Base-by-base conservation (phyloP, 2,329 filamentous ascomycete genomes). In the Intubia oerlemansii region DNA sequence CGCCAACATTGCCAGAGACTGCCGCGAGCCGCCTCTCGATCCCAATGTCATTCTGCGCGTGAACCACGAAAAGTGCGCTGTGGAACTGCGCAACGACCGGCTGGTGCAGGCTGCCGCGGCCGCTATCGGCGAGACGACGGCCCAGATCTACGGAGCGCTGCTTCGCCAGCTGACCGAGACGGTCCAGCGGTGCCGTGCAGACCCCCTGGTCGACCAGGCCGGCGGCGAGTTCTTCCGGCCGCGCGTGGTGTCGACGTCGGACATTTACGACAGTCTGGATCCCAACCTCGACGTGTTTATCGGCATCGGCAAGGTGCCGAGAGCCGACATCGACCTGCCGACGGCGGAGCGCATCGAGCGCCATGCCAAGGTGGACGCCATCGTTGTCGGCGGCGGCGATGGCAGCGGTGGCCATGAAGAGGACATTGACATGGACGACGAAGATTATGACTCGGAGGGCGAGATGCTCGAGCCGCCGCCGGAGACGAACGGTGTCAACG, bases 1-100 rank as follows among this genome's bases (percentile, higher is more conserved):
- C 22, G n/a, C 5, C 22, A 12, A 12, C 11, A 19, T 7, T 10
- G 10, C 6, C 18, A 6, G 7, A 19, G 6, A 19, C 10, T 6
- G 7, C 6, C 18, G 10, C 18, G 18, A 6, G 10, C 22, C 22
- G 22, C 17, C 24, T 2, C 44, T 23, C 9, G 17, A 90, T 72
- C 63, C 68, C 28, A 65, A 76, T 33, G 57, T 82, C 37, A 61
- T 84, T 20, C 57, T 95, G 27, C 68, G 74, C 17, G 58, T 93
- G 31, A 93, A 92, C 44, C 74, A 80, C 42, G 75, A 84, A 32
- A 90, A 85, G 47, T 79, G 81, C 34, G 57, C 74, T 6, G 78
- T 93, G 8, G 71, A 78, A 28, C 58, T 92, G 36, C 78, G 85
- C 32, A 92, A 81, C 41, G 64, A 73, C 37, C 67, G 70, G 13